Base-by-base conservation (phyloP, 805 yeast species). In the Tetrapisispora nanseiensis region DNA sequence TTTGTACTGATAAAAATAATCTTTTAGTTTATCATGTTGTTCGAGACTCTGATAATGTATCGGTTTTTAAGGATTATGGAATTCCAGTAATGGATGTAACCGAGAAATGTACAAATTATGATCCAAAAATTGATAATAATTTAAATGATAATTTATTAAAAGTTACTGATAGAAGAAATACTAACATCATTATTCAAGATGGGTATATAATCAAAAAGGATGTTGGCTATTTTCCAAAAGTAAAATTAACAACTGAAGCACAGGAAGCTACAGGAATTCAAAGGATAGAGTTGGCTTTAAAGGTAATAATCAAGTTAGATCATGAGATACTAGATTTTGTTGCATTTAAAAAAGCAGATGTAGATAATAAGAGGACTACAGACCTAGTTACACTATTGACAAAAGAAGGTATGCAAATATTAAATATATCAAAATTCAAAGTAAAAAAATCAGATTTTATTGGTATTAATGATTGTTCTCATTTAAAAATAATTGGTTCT, bases 281-380 rank as follows among this genome's bases (percentile, higher is more conserved):
- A 38, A 55, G 46, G 29, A 41, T 58, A n/a, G 64, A 59, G 37
- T 46, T 62, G 24, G 47, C 57, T 4, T 47, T 61, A 15, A 56
- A 55, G 43, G 54, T 55, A 10, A 57, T 62, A 1, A 43, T 62
- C 12, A 61, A 61, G 40, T 61, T 62, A 47, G 67, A 61, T 34
- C 51, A 51, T 37, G 43, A 49, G 3, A 52, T 62, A 6, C 9
- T 55, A 7, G 64, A 61, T 43, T 23, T 61, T 8, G 19, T 54
- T 11, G 61, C 55, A 3, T 50, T 51, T 26, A 61, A 56, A 39
- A 50, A 50, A 24, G 41, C 45, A 16, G 32, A 48, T 3, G 40
- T 40, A 5, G 41, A 34, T 12, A 54, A 51, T 34, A 60, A 59
- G 35, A 47, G 51, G 30, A 8, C 29, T 2, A 12, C 30, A 10